Percentiles rank a stretch among this genome's conserved stretches.
Evolutionary conservation across 2,329 filamentous ascomycete genomes (phyloP).

Genomic region (Aspergillus costaricaensis): DNA sequence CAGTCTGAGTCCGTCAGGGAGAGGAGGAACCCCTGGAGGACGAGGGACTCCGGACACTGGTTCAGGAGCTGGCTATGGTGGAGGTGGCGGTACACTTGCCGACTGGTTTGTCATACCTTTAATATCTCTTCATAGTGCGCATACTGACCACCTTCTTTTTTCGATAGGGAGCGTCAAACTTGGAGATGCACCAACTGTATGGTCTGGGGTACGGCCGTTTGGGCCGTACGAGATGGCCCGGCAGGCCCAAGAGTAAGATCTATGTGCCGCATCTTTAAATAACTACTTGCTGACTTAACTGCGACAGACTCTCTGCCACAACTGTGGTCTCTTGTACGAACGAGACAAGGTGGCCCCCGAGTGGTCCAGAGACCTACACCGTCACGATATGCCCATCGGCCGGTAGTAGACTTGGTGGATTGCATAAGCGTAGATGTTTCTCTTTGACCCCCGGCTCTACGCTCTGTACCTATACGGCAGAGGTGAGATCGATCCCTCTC

Average conservation of each 20-base stretch:
- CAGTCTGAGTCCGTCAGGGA: conserved; percentile 78
- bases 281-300: conserved; percentile 19
- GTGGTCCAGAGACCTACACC: conserved; percentile 72
- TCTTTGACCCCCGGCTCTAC: neutral
- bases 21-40: conserved; percentile 66
- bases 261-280: conserved; percentile 8
- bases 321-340: conserved; percentile 87
- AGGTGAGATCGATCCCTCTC: neutral
- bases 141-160: conserved; percentile 13
- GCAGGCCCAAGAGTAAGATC: conserved; percentile 73
- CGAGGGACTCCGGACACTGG: conserved; percentile 75
- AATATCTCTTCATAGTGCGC: neutral
- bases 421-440: neutral
- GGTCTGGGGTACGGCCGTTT: conserved; percentile 86
- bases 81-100: conserved; percentile 63
- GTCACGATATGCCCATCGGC: conserved; percentile 43
- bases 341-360: conserved; percentile 79
- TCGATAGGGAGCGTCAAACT: conserved; percentile 66
- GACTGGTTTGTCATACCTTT: conserved; percentile 53
- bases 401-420: conserved; percentile 23
- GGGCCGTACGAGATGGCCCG: conserved; percentile 92
- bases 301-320: conserved; percentile 79
- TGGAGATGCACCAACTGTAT: conserved; percentile 90
- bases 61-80: conserved; percentile 68
- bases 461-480: neutral